Conservation (phyloP, 106 monocot species). For the Acorus gramineus region DNA sequence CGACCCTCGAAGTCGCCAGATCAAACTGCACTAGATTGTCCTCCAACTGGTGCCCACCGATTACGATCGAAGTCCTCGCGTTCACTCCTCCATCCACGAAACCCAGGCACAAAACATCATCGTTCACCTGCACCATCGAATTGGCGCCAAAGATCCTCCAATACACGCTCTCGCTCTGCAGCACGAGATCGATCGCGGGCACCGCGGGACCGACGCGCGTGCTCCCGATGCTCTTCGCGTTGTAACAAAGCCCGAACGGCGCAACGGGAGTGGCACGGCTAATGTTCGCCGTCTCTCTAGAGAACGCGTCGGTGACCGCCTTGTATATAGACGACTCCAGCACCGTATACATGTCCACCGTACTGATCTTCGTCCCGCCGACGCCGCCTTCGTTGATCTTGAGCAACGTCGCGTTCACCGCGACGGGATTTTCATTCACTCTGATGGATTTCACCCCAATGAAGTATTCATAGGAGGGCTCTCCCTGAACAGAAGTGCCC, state of each 20-base stretch:
- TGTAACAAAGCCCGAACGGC: too few species aligned
- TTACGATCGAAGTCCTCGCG: not conserved
- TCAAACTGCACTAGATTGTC: constrained; percentile 6
- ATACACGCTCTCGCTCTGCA: not conserved
- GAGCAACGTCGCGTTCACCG: too few species aligned
- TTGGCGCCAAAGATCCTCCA: not conserved
- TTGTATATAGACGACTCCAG: constrained; percentile 20
- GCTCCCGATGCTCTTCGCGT: too few species aligned
- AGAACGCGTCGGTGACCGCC: constrained; percentile 13
- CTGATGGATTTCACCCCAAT: too few species aligned
- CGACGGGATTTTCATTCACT: too few species aligned
- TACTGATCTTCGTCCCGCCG: constrained; percentile 15
- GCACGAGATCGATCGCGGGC: constrained; percentile 1
- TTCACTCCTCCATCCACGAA: constrained; percentile 3
- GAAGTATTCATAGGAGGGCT: too few species aligned
- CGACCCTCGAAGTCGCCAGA: not conserved
- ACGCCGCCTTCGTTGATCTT: too few species aligned
- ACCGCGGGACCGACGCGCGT: not conserved
- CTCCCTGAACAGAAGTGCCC: too few species aligned
- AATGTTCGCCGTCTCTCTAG: not conserved
- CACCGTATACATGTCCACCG: constrained; percentile 13
- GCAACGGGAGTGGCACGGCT: too few species aligned
- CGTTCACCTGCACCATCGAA: not conserved
- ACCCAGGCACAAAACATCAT: not conserved
- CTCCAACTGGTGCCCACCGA: constrained; percentile 3